Conservation (phyloP, 2,329 filamentous ascomycete species). For the Ascochyta lentis region DNA sequence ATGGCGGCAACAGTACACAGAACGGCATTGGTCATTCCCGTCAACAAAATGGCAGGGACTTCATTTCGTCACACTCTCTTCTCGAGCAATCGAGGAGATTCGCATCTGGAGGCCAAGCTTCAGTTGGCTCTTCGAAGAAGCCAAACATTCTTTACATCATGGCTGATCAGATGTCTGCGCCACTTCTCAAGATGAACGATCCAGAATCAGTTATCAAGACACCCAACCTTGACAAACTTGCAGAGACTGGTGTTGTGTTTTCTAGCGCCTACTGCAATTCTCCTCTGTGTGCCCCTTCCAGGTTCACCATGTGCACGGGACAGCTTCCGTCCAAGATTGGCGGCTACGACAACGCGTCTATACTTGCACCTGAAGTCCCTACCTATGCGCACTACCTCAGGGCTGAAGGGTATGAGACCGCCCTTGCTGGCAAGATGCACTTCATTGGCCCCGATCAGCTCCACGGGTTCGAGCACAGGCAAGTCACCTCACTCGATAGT, state of each 20-base stretch:
- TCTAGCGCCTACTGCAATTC: slow-evolving; percentile 95
- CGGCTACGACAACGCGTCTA: slow-evolving; percentile 88
- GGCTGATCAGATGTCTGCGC: slow-evolving; percentile 93
- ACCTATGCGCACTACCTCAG: slow-evolving; percentile 94
- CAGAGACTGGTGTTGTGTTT: slow-evolving; percentile 83
- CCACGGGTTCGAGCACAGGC: slow-evolving; percentile 83
- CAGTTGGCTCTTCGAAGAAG: slow-evolving; percentile 44
- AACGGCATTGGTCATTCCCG: slow-evolving; percentile 18
- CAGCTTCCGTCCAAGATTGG: slow-evolving; percentile 90
- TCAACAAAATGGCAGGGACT: slow-evolving; percentile 26
- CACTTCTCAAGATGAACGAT: slow-evolving; percentile 91
- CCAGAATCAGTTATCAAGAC: slow-evolving; percentile 88
- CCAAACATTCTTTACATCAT: slow-evolving; percentile 93
- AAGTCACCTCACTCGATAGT: background rate
- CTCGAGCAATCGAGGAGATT: slow-evolving; percentile 33
- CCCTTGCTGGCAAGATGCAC: slow-evolving; percentile 95
- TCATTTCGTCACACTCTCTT: slow-evolving; percentile 39
- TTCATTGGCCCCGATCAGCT: slow-evolving; percentile 90
- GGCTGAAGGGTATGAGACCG: slow-evolving; percentile 84
- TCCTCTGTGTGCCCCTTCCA: slow-evolving; percentile 87
- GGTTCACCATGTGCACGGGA: slow-evolving; percentile 93
- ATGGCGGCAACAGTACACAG: slow-evolving; percentile 22
- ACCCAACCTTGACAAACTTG: slow-evolving; percentile 84
- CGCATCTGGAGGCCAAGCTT: slow-evolving; percentile 23
- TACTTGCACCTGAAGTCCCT: slow-evolving; percentile 81